Evolutionary conservation across 164 flowering plant genomes (phyloP), one percentile per base, ranked within the genome.

Genomic region (Saururus chinensis): DNA sequence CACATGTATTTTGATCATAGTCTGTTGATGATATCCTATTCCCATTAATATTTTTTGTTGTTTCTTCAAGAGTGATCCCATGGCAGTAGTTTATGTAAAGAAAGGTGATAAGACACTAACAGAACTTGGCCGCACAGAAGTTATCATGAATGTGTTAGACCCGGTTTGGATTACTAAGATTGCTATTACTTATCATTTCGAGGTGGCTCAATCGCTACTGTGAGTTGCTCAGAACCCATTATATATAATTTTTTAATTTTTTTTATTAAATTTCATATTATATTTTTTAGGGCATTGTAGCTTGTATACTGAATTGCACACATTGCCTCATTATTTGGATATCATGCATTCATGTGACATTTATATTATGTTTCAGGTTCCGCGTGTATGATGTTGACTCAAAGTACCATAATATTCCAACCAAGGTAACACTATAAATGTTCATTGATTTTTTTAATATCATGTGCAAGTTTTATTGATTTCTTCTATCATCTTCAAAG

Each of bases 121-220:
- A 70, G 98, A 91, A 74, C 78, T 87, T 72, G 81, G 81, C 51
- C 92, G 96, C n/a, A 84, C 95, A 48, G 98, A 91, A 86, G 88
- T 90, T 30, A 68, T 88, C 51, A 70, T 80, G 57, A 83, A 86
- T 74, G 80, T 92, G 40, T 63, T 87, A 60, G 75, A 74, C 76
- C 96, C 96, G 25, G 65, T 72, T 68, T 91, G 98, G 98, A 86
- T 84, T 60, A 71, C 74, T 40, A 91, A 85, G 66, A 67, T 63
- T 68, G 71, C 56, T 25, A 57, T 82, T 40, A 72, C 76, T n/a
- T 88, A 83, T 63, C 85, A 81, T n/a, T 91, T 91, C 72, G 92
- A 91, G 75, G 65, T 73, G 68, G 85, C 87, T 66, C 96, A 90
- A 73, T 75, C 76, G 53, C 73, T 90, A 64, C 72, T 85, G 99